Evolutionary conservation across 2,329 filamentous ascomycete species (phyloP).

Genomic region (Endocalyx cinctus): DNA sequence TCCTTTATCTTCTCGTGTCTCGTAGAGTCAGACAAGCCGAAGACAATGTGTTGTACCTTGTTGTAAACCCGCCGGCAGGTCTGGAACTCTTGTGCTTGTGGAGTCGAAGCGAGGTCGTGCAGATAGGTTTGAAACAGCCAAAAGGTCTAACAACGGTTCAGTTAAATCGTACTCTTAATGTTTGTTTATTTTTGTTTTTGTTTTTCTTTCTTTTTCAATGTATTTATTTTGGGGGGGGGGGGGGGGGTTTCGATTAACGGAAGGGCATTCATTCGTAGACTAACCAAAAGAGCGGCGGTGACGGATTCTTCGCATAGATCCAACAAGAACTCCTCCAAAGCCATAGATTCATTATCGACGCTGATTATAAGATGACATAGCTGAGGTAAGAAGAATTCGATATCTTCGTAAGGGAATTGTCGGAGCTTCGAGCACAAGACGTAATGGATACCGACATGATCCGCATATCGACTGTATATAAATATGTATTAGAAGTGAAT

Average conservation of each 20-base stretch:
- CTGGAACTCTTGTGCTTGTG: conserved; percentile 72
- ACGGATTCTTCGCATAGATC: conserved; percentile 85
- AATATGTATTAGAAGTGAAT: conserved; percentile 5
- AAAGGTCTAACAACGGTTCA: conserved; percentile 59
- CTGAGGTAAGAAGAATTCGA: conserved; percentile 87
- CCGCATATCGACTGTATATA: conserved; percentile 68
- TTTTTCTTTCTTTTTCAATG: too few relatives aligned
- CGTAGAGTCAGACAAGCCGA: conserved; percentile 66
- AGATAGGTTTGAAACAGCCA: conserved; percentile 89
- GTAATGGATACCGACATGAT: conserved; percentile 87
- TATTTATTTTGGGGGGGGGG: too few relatives aligned
- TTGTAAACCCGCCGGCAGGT: conserved; percentile 82
- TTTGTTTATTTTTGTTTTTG: too few relatives aligned
- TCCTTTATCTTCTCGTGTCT: conserved; percentile 74
- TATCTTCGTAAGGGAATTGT: conserved; percentile 85
- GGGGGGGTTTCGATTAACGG: background rate
- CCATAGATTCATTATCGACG: conserved; percentile 88
- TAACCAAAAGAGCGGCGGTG: conserved; percentile 74
- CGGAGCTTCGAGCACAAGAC: conserved; percentile 84
- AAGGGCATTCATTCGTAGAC: conserved; percentile 28
- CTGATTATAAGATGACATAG: conserved; percentile 85
- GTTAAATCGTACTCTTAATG: too few relatives aligned
- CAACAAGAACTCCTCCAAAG: conserved; percentile 79
- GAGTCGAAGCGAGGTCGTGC: conserved; percentile 71
- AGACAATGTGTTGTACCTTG: conserved; percentile 83